A percentile compares a stretch with the other conserved stretches of the same genome.
Conservation (phyloP, 768 basidiomycete genomes). For the Xerocomus potaroensis region DNA sequence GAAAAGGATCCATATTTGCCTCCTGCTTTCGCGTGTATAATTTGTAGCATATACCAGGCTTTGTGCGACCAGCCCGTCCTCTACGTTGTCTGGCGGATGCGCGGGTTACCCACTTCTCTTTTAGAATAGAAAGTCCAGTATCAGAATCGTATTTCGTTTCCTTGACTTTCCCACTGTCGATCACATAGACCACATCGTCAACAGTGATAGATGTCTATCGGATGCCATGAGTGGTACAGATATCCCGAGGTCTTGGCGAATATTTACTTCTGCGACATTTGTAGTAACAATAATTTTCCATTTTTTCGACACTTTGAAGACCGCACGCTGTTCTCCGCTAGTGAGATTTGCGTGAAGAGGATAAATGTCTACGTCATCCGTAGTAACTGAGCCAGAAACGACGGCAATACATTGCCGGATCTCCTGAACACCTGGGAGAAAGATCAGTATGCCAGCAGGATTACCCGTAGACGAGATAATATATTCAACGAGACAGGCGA, state of each 20-base stretch:
- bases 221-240: neutral
- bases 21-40: conserved; percentile 76
- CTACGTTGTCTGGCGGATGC: conserved; percentile 82
- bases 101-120: conserved; percentile 72
- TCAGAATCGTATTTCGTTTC: conserved; percentile 72
- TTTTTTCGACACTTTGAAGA: conserved; percentile 58
- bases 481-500: conserved; percentile 61
- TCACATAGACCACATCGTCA: conserved; percentile 81
- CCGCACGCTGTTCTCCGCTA: conserved; percentile 73
- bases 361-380: conserved; percentile 47
- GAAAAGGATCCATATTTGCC: conserved; percentile 61
- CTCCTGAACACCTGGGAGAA: conserved; percentile 88
- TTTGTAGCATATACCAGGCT: conserved; percentile 82
- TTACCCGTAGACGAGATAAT: conserved; percentile 47
- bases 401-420: conserved; percentile 73
- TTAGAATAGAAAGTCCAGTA: conserved; percentile 67
- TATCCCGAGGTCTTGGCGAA: neutral
- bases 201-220: conserved; percentile 84
- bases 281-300: conserved; percentile 90
- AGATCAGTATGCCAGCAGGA: conserved; percentile 73
- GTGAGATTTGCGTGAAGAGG: conserved; percentile 90
- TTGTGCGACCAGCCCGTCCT: conserved; percentile 87
- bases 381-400: conserved; percentile 36
- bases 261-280: conserved; percentile 80
- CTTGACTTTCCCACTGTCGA: conserved; percentile 83